Percentiles rank a stretch among this genome's conserved stretches.
Conservation (phyloP, 2,329 filamentous ascomycete genomes). For the Clonostachys solani region DNA sequence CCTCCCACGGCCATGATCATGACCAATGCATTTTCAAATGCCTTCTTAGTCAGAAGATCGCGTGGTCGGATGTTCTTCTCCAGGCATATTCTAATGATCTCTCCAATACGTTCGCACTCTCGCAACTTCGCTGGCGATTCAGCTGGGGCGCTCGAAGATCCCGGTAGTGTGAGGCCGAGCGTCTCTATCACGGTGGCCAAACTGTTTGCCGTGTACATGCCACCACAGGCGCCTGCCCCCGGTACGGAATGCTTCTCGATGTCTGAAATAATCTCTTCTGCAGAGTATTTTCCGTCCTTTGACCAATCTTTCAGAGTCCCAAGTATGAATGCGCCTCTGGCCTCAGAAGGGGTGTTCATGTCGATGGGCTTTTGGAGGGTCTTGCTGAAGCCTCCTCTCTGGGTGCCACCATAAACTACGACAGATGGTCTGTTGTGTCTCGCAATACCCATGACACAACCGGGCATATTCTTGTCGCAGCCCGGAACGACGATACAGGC, state of each 20-base stretch:
- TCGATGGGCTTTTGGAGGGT: slow-evolving; percentile 78
- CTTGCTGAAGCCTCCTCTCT: slow-evolving; percentile 78
- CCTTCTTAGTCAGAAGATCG: slow-evolving; percentile 72
- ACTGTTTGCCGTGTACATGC: slow-evolving; percentile 93
- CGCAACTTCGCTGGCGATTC: slow-evolving; percentile 78
- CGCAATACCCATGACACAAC: slow-evolving; percentile 84
- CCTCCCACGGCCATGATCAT: slow-evolving; percentile 92
- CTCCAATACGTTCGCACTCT: slow-evolving; percentile 78
- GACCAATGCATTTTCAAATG: slow-evolving; percentile 85
- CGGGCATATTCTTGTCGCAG: slow-evolving; percentile 98
- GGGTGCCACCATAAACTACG: slow-evolving; percentile 94
- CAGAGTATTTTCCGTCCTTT: slow-evolving; percentile 54
- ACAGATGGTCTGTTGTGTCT: slow-evolving; percentile 88
- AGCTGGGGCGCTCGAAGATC: slow-evolving; percentile 80
- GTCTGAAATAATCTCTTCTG: slow-evolving; percentile 78
- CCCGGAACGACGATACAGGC: slow-evolving; percentile 91
- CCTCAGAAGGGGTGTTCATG: slow-evolving; percentile 85
- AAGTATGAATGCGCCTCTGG: slow-evolving; percentile 77
- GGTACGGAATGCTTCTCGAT: slow-evolving; percentile 73
- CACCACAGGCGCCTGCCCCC: slow-evolving; percentile 65
- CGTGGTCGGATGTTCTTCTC: slow-evolving; percentile 77
- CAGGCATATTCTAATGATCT: slow-evolving; percentile 75
- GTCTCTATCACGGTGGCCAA: slow-evolving; percentile 90
- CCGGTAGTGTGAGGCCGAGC: slow-evolving; percentile 81
- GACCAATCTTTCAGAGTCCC: slow-evolving; percentile 69